A percentile compares a stretch with the other conserved stretches of the same genome.
Conservation (phyloP, 2,329 filamentous ascomycete genomes). For the Talaromyces rugulosus region DNA sequence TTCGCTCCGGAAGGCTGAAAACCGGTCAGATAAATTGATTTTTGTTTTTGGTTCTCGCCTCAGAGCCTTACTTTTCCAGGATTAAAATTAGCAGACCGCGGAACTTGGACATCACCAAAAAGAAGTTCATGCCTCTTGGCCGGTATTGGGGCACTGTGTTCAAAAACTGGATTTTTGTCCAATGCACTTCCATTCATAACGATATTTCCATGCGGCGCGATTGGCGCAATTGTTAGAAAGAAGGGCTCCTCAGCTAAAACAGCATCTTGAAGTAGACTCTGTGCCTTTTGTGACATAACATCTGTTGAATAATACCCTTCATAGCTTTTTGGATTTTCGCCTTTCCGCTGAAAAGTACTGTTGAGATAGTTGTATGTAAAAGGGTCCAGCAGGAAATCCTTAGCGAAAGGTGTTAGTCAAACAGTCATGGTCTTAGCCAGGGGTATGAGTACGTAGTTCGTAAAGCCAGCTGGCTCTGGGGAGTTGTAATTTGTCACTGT, state of each 20-base stretch:
- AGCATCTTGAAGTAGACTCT: slow-evolving; percentile 57
- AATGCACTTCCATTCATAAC: slow-evolving; percentile 14
- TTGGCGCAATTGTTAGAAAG: slow-evolving; percentile 62
- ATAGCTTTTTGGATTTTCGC: slow-evolving; percentile 49
- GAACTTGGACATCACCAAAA: slow-evolving; percentile 55
- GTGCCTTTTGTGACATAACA: slow-evolving; percentile 54
- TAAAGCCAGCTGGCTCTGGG: slow-evolving; percentile 57
- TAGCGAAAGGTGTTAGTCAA: no score
- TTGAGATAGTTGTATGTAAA: slow-evolving; percentile 65
- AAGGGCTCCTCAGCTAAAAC: slow-evolving; percentile 54
- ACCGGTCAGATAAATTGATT: no score
- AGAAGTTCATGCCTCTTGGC: slow-evolving; percentile 56
- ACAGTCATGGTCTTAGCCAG: neutral
- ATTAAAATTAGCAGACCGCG: slow-evolving; percentile 62
- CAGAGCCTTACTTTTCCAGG: slow-evolving; percentile 34
- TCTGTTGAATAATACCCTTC: slow-evolving; percentile 55
- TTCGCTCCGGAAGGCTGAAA: slow-evolving; percentile 36
- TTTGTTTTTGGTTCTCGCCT: no score
- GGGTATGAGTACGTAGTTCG: slow-evolving; percentile 37
- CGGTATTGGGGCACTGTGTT: slow-evolving; percentile 24
- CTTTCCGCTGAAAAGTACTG: slow-evolving; percentile 57
- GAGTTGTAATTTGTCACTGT: slow-evolving; percentile 58
- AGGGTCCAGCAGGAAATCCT: slow-evolving; percentile 58
- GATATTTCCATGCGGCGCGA: slow-evolving; percentile 59
- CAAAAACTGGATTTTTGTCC: slow-evolving; percentile 15